Percentiles rank a stretch among this genome's conserved stretches.
Evolutionary conservation across 2,329 filamentous ascomycete genomes (phyloP).

Genomic region (Decorospora gaudefroyi): DNA sequence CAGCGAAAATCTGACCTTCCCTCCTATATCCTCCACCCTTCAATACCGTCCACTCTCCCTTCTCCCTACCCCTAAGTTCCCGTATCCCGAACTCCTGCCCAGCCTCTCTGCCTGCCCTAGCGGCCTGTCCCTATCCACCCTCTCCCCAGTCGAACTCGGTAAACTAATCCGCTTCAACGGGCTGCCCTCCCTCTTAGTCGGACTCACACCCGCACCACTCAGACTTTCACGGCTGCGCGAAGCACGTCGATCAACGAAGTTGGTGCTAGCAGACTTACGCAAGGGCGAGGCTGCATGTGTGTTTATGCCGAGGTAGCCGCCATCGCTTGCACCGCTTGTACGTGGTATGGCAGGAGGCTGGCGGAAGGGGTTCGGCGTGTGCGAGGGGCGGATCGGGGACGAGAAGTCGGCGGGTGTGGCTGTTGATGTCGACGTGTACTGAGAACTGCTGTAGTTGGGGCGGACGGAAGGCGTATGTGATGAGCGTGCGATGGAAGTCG

Average conservation of each 20-base stretch:
- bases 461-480: constrained; percentile 36
- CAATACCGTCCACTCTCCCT: constrained; percentile 37
- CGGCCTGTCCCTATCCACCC: constrained; percentile 17
- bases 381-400: constrained; percentile 54
- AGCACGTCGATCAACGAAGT: constrained; percentile 41
- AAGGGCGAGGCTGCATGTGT: constrained; percentile 81
- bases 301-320: constrained; percentile 79
- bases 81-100: constrained; percentile 30
- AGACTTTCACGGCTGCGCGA: constrained; percentile 24
- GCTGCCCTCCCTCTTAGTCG: constrained; percentile 47
- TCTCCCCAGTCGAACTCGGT: constrained; percentile 22
- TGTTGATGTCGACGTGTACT: constrained; percentile 48
- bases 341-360: constrained; percentile 58
- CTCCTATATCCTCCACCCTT: no score
- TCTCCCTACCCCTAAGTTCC: constrained; percentile 29
- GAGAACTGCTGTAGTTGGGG: constrained; percentile 30
- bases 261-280: constrained; percentile 73
- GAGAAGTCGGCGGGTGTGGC: constrained; percentile 47
- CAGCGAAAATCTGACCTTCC: no score
- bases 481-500: constrained; percentile 22
- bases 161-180: constrained; percentile 53
- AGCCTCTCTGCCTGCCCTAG: constrained; percentile 24
- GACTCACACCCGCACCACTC: constrained; percentile 41
- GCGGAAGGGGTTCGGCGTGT: constrained; percentile 55
- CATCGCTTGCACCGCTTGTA: constrained; percentile 57